These are phyloP conservation scores for Circinella minor DNA, from an alignment of 371 early-diverging fungal species.

Conservation along the genomic window DNA sequence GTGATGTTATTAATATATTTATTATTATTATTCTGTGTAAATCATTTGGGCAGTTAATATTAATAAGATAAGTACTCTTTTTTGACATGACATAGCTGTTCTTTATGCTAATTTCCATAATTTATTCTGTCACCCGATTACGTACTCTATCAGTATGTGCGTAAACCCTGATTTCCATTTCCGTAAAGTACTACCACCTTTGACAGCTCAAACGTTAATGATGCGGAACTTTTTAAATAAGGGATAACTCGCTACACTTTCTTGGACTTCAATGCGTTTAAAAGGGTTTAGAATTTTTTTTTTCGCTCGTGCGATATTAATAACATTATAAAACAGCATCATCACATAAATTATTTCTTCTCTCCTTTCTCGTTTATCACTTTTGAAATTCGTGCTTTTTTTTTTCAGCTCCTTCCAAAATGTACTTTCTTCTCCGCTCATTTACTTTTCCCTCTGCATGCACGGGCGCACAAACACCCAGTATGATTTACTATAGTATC, in stretches of 20 bases:
- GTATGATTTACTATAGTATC: background rate
- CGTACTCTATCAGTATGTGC: background rate
- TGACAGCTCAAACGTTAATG: constrained; percentile 1
- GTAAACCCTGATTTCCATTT: constrained; percentile 6
- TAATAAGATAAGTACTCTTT: background rate
- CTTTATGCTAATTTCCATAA: background rate
- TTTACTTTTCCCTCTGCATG: background rate
- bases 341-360: background rate
- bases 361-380: background rate
- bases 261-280: no score
- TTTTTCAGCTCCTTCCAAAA: background rate
- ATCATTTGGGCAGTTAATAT: background rate
- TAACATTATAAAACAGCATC: no score
- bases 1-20: no score
- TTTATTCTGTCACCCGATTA: background rate
- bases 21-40: background rate
- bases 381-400: no score
- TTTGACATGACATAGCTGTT: background rate
- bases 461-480: constrained; percentile 16
- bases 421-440: background rate
- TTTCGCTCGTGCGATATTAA: no score
- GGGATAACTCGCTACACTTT: no score
- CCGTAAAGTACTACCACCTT: background rate
- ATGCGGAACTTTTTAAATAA: background rate
- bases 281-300: no score